Evolutionary conservation across 495 filamentous ascomycete genomes (phyloP).

Genomic region (Lentithecium fluviatile): DNA sequence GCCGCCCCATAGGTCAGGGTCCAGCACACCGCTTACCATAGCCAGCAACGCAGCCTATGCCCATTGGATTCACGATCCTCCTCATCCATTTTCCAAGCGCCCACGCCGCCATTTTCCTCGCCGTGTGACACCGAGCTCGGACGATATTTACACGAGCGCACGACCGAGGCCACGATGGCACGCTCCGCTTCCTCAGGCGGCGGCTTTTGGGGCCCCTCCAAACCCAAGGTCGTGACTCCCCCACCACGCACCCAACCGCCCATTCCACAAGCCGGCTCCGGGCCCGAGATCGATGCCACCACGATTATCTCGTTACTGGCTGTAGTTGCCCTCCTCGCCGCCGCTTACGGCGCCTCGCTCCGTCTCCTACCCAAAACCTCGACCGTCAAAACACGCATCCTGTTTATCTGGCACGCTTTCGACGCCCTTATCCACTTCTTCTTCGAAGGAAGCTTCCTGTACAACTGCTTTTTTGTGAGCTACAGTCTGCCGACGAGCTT

Average conservation of each 20-base stretch:
- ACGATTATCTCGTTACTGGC: conserved; percentile 56
- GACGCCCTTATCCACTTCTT: conserved; percentile 85
- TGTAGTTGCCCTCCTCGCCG: conserved; percentile 54
- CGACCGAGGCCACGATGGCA: too few relatives aligned
- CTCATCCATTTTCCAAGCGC: neutral
- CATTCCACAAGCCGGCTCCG: neutral
- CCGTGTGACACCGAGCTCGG: too few relatives aligned
- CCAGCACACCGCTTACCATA: neutral
- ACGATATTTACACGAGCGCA: too few relatives aligned
- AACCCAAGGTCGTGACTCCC: neutral
- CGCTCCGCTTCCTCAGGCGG: too few relatives aligned
- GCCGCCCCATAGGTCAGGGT: neutral
- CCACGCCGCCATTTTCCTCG: neutral
- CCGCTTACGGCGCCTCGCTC: conserved; percentile 51
- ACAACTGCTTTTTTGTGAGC: conserved; percentile 84
- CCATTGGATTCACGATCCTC: neutral
- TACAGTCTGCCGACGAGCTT: conserved; percentile 34
- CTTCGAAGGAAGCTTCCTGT: conserved; percentile 87
- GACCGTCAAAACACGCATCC: conserved; percentile 55
- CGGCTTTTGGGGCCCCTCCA: too few relatives aligned
- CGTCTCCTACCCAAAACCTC: conserved; percentile 51
- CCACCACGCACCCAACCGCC: conserved; percentile 5
- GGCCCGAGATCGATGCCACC: conserved; percentile 47
- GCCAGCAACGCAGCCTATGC: too few relatives aligned
- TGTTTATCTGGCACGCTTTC: conserved; percentile 96